Evolutionary conservation across 768 basidiomycete genomes (phyloP), one percentile per base, ranked within the genome.

Genomic region (Epithele typhae): DNA sequence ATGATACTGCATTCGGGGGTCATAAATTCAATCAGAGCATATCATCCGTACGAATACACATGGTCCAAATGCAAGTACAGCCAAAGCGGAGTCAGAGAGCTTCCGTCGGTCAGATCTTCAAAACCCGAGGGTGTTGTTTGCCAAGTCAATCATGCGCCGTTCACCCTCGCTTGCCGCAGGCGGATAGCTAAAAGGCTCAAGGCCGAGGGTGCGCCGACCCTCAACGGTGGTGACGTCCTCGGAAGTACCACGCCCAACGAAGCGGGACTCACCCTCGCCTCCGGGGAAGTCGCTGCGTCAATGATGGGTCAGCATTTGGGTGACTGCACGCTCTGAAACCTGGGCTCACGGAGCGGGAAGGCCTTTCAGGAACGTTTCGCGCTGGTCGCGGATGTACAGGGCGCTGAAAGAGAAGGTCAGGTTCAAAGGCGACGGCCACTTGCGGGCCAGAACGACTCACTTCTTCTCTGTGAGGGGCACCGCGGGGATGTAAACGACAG

Each of bases 401-500:
- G 68, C 68, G 59, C 87, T 62, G 25, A 17, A 14, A 17, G n/a
- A 14, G 22, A 17, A 12, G 17, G 38, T 44, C 22, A 49, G 32
- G 14, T 24, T 11, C 18, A 37, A 8, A n/a, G 8, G 23, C 37
- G 23, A 40, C 33, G 23, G 12, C n/a, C n/a, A n/a, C n/a, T n/a
- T 10, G 9, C 11, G 15, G 17, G 19, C 19, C 14, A 17, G 25
- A 41, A 40, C 17, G 21, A 44, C 55, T 38, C 19, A 62, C 57
- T 60, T 87, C 49, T 70, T 66, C 4, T 76, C 73, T 2, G 84
- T 87, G 33, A 77, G 65, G 0, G 85, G 86, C 2, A 82, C 78
- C 4, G 87, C 79, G 2, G 82, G 80, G 42, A 89, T 88, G 52
- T 90, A 90, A 74, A 89, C 80, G 39, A 87, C 87, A 46, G 78